Evolutionary conservation across 2,329 filamentous ascomycete species (phyloP).

Genomic region (Waltergamsia citrina): DNA sequence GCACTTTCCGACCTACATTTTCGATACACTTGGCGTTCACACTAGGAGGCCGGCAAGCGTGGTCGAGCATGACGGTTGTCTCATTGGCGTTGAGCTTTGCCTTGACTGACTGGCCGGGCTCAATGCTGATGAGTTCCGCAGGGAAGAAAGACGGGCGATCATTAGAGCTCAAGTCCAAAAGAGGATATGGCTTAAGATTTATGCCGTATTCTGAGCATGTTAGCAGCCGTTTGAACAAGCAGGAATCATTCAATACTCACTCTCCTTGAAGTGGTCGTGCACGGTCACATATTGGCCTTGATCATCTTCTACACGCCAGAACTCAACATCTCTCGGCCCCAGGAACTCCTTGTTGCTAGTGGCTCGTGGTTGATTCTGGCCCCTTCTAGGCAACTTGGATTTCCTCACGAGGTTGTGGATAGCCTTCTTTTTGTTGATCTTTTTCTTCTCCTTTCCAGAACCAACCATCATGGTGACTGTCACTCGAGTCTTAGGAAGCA

Average conservation of each 20-base stretch:
- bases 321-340: constrained; percentile 20
- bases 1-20: constrained; percentile 40
- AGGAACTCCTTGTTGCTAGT: constrained; percentile 13
- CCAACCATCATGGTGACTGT: constrained; percentile 19
- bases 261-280: constrained; percentile 31
- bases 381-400: constrained; percentile 10
- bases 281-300: constrained; percentile 24
- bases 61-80: constrained; percentile 59
- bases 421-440: constrained; percentile 15
- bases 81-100: constrained; percentile 50
- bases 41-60: constrained; percentile 58
- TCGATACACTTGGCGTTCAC: constrained; percentile 60
- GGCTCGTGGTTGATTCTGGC: constrained; percentile 13
- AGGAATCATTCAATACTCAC: constrained; percentile 18
- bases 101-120: constrained; percentile 54
- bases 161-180: constrained; percentile 56
- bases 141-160: constrained; percentile 55
- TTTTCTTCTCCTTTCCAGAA: constrained; percentile 17
- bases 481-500: constrained; percentile 28
- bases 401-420: constrained; percentile 17
- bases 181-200: constrained; percentile 33
- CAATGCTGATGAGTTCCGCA: constrained; percentile 53
- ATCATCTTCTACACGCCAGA: constrained; percentile 16
- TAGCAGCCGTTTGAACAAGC: neutral
- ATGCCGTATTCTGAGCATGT: constrained; percentile 22